A percentile compares a stretch with the other conserved stretches of the same genome.
phyloP scores from a whole-genome alignment of 75 land plant genomes.

The Cryptomeria japonica region DNA sequence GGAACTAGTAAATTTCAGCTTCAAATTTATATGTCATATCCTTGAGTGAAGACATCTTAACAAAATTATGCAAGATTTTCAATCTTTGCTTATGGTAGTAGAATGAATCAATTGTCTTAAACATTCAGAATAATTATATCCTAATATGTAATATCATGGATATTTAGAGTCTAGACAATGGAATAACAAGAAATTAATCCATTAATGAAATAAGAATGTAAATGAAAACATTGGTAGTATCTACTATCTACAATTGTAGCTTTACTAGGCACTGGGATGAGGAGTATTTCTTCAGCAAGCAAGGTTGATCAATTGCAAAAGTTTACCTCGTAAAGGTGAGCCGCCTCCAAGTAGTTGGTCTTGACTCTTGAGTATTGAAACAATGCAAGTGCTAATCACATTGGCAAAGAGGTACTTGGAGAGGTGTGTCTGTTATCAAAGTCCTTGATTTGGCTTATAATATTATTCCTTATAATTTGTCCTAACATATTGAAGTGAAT shows the following conservation, averaged over 20 bases:
- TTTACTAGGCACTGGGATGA: background rate
- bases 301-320: background rate
- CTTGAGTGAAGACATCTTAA: background rate
- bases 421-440: background rate
- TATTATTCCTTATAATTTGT: background rate
- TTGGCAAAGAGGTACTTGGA: background rate
- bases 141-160: background rate
- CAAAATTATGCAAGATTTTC: background rate
- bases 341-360: background rate
- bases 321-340: background rate
- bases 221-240: background rate
- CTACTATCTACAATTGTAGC: background rate
- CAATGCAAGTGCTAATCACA: background rate
- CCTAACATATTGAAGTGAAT: background rate
- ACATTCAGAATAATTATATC: background rate
- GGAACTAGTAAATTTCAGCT: background rate
- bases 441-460: background rate
- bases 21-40: background rate
- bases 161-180: background rate
- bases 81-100: background rate
- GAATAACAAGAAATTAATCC: background rate
- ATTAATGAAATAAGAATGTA: background rate
- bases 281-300: background rate
- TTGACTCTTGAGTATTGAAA: background rate
- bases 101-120: background rate